A percentile compares a stretch with the other conserved stretches of the same genome.
Conservation (phyloP, 2,329 filamentous ascomycete genomes). For the Hypoxylon sp. region DNA sequence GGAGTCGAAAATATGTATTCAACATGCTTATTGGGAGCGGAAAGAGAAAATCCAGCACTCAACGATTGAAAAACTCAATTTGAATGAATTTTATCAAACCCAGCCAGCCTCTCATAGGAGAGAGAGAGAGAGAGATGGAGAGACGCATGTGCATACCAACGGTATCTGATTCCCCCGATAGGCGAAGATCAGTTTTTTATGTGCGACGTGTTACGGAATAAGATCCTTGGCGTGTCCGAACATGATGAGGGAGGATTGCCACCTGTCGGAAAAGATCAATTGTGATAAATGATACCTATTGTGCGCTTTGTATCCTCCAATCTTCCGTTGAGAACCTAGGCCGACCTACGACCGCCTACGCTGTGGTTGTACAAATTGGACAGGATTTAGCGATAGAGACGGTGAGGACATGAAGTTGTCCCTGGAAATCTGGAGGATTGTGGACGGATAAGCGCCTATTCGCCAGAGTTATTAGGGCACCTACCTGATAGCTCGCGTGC, state of each 20-base stretch:
- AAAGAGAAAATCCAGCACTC: conserved; percentile 13
- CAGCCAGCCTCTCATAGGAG: conserved; percentile 1
- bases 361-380: neutral
- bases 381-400: neutral
- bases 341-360: neutral
- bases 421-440: conserved; percentile 21
- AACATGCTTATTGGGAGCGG: conserved; percentile 38
- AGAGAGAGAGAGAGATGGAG: neutral
- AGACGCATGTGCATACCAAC: conserved; percentile 5
- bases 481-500: neutral
- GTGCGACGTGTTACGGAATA: conserved; percentile 14
- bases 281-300: neutral
- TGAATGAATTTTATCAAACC: conserved; percentile 9
- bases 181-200: conserved; percentile 14
- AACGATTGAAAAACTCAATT: conserved; percentile 10
- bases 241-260: neutral
- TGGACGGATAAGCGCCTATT: conserved; percentile 30
- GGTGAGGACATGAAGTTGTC: conserved; percentile 5
- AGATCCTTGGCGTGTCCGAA: neutral
- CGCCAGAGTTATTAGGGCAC: conserved; percentile 10
- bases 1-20: conserved; percentile 39
- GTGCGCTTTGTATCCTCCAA: neutral
- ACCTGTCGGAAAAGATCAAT: conserved; percentile 1
- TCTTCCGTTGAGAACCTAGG: neutral
- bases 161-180: conserved; percentile 3